A percentile compares a stretch with the other conserved stretches of the same genome.
phyloP scores from a whole-genome alignment of 2,329 filamentous ascomycete genomes.

The Penicillium hordei region DNA sequence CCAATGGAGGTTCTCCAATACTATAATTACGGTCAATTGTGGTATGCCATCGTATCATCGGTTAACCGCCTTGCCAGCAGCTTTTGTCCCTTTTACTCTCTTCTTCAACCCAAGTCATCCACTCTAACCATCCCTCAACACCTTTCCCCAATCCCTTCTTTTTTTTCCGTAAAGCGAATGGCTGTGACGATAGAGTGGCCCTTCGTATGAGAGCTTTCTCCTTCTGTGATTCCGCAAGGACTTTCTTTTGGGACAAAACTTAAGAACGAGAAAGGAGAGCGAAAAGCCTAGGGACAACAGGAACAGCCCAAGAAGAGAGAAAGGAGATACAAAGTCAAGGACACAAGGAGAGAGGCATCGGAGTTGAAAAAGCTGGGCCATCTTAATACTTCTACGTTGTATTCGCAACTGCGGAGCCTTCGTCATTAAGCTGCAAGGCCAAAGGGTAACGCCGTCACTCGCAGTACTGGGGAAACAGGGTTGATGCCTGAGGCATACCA shows the following conservation, averaged over 20 bases:
- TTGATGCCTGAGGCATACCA: constrained; percentile 21
- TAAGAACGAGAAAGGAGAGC: constrained; percentile 15
- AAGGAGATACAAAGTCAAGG: constrained; percentile 19
- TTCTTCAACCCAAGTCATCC: constrained; percentile 18
- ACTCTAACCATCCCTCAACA: constrained; percentile 18
- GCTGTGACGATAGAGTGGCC: constrained; percentile 36
- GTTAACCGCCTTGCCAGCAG: constrained; percentile 22
- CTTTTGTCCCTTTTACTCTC: constrained; percentile 28
- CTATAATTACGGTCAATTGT: not conserved
- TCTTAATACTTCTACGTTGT: constrained; percentile 14
- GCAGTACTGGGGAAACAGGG: constrained; percentile 13
- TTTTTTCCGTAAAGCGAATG: constrained; percentile 42
- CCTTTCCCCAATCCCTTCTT: constrained; percentile 17
- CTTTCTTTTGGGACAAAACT: constrained; percentile 15
- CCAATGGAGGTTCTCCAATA: not conserved
- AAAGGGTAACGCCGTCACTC: constrained; percentile 19
- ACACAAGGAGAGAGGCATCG: constrained; percentile 7
- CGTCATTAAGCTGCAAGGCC: constrained; percentile 17
- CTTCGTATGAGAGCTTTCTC: constrained; percentile 37
- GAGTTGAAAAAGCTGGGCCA: constrained; percentile 10
- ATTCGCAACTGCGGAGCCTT: constrained; percentile 18
- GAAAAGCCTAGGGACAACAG: constrained; percentile 15
- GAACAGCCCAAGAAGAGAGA: constrained; percentile 7
- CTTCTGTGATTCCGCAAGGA: constrained; percentile 29
- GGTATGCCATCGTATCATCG: constrained; percentile 5